A percentile compares a stretch with the other conserved stretches of the same genome.
Conservation (phyloP, 2,329 filamentous ascomycete species). For the Sodiomyces alkalinus region DNA sequence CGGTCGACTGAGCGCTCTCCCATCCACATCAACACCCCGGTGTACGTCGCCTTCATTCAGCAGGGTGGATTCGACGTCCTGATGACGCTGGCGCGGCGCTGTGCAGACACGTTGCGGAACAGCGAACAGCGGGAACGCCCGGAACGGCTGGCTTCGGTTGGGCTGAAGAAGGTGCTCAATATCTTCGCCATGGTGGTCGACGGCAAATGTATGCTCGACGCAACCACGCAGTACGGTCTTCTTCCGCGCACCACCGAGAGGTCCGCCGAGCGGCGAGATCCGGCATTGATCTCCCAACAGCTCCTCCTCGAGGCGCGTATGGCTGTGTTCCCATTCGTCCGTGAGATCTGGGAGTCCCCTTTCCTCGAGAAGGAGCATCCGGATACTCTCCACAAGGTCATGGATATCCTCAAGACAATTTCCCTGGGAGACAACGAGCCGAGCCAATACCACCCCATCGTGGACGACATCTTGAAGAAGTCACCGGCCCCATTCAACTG, state of each 20-base stretch:
- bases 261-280: slow-evolving; percentile 25
- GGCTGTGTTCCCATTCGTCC: slow-evolving; percentile 61
- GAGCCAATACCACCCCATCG: slow-evolving; percentile 19
- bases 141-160: slow-evolving; percentile 19
- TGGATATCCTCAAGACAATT: slow-evolving; percentile 71
- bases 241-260: slow-evolving; percentile 15
- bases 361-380: slow-evolving; percentile 70
- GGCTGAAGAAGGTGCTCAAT: slow-evolving; percentile 69
- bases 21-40: slow-evolving; percentile 50
- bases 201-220: slow-evolving; percentile 68
- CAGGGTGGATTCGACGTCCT: slow-evolving; percentile 60
- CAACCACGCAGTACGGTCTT: slow-evolving; percentile 40
- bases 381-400: slow-evolving; percentile 59
- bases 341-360: slow-evolving; percentile 70
- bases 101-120: slow-evolving; percentile 38
- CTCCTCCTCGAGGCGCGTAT: slow-evolving; percentile 77
- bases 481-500: slow-evolving; percentile 31
- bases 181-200: slow-evolving; percentile 66
- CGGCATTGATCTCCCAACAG: slow-evolving; percentile 41
- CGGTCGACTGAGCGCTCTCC: slow-evolving; percentile 32
- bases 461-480: slow-evolving; percentile 27
- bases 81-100: slow-evolving; percentile 55
- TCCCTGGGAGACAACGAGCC: slow-evolving; percentile 64
- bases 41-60: slow-evolving; percentile 78
- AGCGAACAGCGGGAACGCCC: slow-evolving; percentile 15